These are phyloP conservation scores for Melanomma pulvis-pyrius DNA, from an alignment of 495 filamentous ascomycete genomes.

Conservation along the genomic window DNA sequence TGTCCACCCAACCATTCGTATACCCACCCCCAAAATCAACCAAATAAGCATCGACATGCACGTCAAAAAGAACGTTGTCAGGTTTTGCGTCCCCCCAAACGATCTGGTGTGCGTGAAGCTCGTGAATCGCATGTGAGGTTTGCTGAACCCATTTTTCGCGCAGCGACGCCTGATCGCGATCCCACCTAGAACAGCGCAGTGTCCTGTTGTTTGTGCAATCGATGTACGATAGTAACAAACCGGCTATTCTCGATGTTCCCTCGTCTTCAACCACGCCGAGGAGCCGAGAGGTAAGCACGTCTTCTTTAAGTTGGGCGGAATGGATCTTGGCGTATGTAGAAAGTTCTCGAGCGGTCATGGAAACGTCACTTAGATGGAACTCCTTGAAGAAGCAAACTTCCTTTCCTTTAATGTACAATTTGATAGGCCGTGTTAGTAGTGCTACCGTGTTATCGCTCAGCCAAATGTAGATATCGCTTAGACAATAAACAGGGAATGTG, in stretches of 20 bases:
- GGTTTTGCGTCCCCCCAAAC: constrained; percentile 46
- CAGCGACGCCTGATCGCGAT: constrained; percentile 11
- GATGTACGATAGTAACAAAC: constrained; percentile 29
- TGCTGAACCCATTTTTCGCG: constrained; percentile 40
- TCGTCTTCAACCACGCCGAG: constrained; percentile 22
- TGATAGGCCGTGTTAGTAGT: too few species aligned
- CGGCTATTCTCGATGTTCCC: constrained; percentile 18
- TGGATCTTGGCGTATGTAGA: too few species aligned
- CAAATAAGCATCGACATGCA: constrained; percentile 39
- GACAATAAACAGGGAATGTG: too few species aligned
- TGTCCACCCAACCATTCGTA: constrained; percentile 42
- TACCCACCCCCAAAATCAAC: constrained; percentile 44
- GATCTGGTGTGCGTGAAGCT: constrained; percentile 41
- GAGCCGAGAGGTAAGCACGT: too few species aligned
- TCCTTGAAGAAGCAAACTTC: too few species aligned
- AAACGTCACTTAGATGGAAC: too few species aligned
- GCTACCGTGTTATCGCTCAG: too few species aligned
- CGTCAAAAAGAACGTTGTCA: constrained; percentile 42
- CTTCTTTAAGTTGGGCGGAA: too few species aligned
- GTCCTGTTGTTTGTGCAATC: constrained; percentile 24
- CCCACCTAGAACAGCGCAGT: constrained; percentile 13
- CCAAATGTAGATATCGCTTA: too few species aligned
- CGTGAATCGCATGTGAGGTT: constrained; percentile 34
- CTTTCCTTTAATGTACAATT: too few species aligned
- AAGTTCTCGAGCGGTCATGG: too few species aligned